Evolutionary conservation across 495 filamentous ascomycete species (phyloP).

Genomic region (Halenospora varia): DNA sequence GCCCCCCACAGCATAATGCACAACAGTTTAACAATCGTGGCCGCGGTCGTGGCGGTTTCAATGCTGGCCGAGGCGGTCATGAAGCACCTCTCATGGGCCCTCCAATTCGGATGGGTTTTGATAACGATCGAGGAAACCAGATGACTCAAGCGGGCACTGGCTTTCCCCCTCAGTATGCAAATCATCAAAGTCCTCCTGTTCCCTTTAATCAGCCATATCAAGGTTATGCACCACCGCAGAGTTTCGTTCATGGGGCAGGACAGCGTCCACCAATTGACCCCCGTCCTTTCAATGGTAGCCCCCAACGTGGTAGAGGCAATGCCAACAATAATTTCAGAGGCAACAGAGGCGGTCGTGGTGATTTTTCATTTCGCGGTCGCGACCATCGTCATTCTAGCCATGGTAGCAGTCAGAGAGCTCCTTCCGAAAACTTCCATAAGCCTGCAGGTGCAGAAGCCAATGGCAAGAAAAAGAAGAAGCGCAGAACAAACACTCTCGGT

Average conservation of each 20-base stretch:
- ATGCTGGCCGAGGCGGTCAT: conserved; percentile 40
- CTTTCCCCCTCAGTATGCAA: conserved; percentile 30
- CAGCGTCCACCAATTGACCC: conserved; percentile 31
- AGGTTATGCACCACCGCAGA: conserved; percentile 33
- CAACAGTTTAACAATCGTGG: conserved; percentile 18
- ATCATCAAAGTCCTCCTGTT: conserved; percentile 31
- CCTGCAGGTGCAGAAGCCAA: conserved; percentile 55
- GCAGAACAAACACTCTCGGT: conserved; percentile 74
- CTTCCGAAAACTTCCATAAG: conserved; percentile 51
- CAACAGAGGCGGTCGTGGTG: conserved; percentile 29
- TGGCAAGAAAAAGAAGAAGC: conserved; percentile 67
- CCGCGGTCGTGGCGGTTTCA: conserved; percentile 21
- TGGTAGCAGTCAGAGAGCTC: conserved; percentile 35
- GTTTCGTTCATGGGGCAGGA: conserved; percentile 16
- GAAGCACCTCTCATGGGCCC: conserved; percentile 50
- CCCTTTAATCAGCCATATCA: conserved; percentile 32
- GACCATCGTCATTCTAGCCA: conserved; percentile 40
- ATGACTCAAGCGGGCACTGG: conserved; percentile 44
- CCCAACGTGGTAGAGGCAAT: conserved; percentile 29
- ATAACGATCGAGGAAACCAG: conserved; percentile 38
- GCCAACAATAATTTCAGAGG: conserved; percentile 23
- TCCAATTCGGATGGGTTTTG: conserved; percentile 48
- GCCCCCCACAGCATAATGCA: conserved; percentile 19
- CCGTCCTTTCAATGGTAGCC: conserved; percentile 28
- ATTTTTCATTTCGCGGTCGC: conserved; percentile 28